phyloP scores from a whole-genome alignment of 371 early-diverging fungal genomes.

The Conidiobolus incongruus region DNA sequence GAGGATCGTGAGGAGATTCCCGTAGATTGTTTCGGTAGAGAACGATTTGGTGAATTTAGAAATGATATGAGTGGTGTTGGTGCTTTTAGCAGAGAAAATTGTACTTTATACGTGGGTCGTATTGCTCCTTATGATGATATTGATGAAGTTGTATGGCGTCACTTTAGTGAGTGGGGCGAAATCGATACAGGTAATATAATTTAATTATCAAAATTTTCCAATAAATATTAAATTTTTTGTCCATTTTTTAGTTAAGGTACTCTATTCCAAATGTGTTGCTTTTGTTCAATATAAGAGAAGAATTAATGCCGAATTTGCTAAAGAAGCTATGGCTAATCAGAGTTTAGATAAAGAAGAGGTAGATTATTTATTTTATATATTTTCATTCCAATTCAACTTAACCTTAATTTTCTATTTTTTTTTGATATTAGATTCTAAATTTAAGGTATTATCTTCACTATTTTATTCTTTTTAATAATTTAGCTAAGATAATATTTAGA shows the following conservation, averaged over 20 bases:
- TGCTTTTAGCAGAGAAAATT: slow-evolving; percentile 45
- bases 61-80: slow-evolving; percentile 81
- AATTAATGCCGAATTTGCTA: slow-evolving; percentile 63
- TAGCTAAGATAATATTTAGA: no score
- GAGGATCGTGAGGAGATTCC: slow-evolving; percentile 39
- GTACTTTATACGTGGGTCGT: slow-evolving; percentile 59
- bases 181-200: slow-evolving; percentile 37
- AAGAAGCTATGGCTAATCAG: slow-evolving; percentile 75
- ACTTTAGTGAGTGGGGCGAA: slow-evolving; percentile 60
- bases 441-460: slow-evolving; percentile 5
- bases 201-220: no score
- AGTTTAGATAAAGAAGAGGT: slow-evolving; percentile 38
- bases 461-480: no score
- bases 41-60: slow-evolving; percentile 46
- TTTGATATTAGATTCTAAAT: neutral
- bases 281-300: slow-evolving; percentile 53
- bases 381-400: neutral
- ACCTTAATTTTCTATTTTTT: neutral
- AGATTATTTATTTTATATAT: neutral
- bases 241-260: slow-evolving; percentile 17
- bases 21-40: slow-evolving; percentile 65
- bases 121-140: slow-evolving; percentile 27
- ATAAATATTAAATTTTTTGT: slow-evolving; percentile 5
- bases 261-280: slow-evolving; percentile 45
- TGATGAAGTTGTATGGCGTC: slow-evolving; percentile 31